Percentiles rank a stretch among this genome's conserved stretches.
Conservation (phyloP, 108 stramenopile species). For the Skeletonema potamos region DNA sequence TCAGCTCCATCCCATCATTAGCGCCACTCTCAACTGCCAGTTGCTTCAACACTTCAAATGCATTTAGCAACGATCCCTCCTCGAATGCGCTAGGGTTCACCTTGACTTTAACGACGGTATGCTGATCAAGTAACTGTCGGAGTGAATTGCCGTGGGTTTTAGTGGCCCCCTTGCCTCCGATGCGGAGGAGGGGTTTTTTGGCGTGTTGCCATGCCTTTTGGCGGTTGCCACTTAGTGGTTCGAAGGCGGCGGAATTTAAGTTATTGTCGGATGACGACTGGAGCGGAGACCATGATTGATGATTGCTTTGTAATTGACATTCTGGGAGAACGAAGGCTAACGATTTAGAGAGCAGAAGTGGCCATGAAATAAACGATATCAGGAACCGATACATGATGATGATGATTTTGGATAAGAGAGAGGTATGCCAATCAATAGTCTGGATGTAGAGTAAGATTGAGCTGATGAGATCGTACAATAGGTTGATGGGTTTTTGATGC, state of each 20-base stretch:
- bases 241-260: background rate
- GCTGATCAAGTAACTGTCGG: constrained; percentile 57
- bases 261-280: background rate
- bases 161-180: constrained; percentile 58
- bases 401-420: too few species aligned
- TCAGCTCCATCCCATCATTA: constrained; percentile 46
- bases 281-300: background rate
- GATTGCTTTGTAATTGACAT: background rate
- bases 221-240: background rate
- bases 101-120: constrained; percentile 68
- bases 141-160: constrained; percentile 60
- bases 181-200: constrained; percentile 55
- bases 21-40: constrained; percentile 54
- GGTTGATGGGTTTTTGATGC: too few species aligned
- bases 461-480: background rate
- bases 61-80: constrained; percentile 31
- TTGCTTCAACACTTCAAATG: constrained; percentile 31
- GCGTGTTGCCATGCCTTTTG: constrained; percentile 59
- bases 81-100: constrained; percentile 47
- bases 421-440: too few species aligned
- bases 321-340: background rate
- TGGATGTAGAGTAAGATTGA: too few species aligned
- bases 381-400: background rate
- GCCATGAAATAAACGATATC: background rate
- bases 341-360: background rate